Conservation (phyloP, 257 asterid genomes). For the Prunella vulgaris region DNA sequence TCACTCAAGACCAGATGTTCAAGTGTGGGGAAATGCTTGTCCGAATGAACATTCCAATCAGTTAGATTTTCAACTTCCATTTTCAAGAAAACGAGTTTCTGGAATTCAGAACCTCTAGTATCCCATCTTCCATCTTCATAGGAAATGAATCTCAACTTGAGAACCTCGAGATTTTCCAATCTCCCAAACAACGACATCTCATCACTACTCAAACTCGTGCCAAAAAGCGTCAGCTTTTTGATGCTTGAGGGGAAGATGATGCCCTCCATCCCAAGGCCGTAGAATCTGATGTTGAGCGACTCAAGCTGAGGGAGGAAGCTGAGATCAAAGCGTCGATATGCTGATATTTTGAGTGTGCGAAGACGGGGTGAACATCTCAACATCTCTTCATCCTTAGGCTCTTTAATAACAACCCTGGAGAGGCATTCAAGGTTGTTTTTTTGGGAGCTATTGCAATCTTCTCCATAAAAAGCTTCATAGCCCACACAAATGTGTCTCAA, state of each 20-base stretch:
- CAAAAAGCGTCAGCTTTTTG: not conserved
- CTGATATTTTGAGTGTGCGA: conserved; percentile 1
- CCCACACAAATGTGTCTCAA: conserved; percentile 20
- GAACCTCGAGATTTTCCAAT: conserved; percentile 9
- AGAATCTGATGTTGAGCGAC: no score
- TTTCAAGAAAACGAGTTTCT: conserved; percentile 16
- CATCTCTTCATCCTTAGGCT: conserved; percentile 1
- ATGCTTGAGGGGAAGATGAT: not conserved
- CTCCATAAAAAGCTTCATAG: not conserved
- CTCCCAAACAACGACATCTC: conserved; percentile 14
- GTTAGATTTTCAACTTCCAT: not conserved
- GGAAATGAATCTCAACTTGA: not conserved
- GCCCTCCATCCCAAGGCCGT: no score
- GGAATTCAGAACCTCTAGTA: conserved; percentile 19
- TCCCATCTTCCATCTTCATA: conserved; percentile 7
- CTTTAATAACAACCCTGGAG: not conserved
- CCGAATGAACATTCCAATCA: not conserved
- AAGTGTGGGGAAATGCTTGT: not conserved
- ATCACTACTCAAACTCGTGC: not conserved
- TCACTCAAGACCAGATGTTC: not conserved
- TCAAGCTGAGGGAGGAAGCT: not conserved
- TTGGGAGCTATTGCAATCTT: not conserved
- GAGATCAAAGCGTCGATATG: not conserved
- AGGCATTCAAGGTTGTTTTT: conserved; percentile 7
- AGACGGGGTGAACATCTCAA: conserved; percentile 12